Percentiles rank a stretch among this genome's conserved stretches.
These are phyloP conservation scores for Melaleuca quinquenervia DNA, from an alignment of 345 rosid species.

Conservation along the genomic window DNA sequence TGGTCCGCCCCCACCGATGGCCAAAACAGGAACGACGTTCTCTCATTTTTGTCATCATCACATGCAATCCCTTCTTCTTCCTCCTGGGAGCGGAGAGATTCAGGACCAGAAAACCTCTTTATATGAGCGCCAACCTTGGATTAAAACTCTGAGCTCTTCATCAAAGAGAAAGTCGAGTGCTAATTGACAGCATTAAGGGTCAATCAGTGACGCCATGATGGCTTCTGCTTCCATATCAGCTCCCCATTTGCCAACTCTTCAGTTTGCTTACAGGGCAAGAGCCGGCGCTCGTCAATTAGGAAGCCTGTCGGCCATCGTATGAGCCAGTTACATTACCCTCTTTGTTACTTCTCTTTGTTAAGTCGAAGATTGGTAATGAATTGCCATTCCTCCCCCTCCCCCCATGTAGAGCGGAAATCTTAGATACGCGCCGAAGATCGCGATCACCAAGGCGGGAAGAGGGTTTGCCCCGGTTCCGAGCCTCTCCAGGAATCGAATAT, in stretches of 20 bases:
- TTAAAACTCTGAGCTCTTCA: not conserved
- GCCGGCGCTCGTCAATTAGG: not conserved
- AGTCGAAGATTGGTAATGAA: not conserved
- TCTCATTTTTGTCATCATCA: not conserved
- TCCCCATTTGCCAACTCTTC: not conserved
- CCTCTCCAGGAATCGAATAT: slow-evolving; percentile 15
- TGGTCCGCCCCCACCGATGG: not conserved
- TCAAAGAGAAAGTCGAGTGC: not conserved
- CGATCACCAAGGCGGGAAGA: slow-evolving; percentile 6
- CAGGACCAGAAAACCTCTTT: not conserved
- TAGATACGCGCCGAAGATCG: slow-evolving; percentile 11
- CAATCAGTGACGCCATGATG: not conserved
- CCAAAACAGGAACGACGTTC: not conserved
- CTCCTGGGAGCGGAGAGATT: not conserved
- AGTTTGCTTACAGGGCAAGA: not conserved
- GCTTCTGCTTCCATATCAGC: not conserved
- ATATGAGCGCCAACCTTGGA: not conserved
- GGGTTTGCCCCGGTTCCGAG: slow-evolving; percentile 4
- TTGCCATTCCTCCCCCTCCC: not conserved
- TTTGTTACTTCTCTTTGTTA: not conserved
- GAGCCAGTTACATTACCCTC: not conserved
- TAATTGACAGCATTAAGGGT: not conserved
- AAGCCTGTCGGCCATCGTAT: not conserved
- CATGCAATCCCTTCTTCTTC: not conserved
- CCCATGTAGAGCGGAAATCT: slow-evolving; percentile 22